These are phyloP conservation scores for Xerocomellus amylosporus DNA, from an alignment of 768 basidiomycete species.

Conservation along the genomic window DNA sequence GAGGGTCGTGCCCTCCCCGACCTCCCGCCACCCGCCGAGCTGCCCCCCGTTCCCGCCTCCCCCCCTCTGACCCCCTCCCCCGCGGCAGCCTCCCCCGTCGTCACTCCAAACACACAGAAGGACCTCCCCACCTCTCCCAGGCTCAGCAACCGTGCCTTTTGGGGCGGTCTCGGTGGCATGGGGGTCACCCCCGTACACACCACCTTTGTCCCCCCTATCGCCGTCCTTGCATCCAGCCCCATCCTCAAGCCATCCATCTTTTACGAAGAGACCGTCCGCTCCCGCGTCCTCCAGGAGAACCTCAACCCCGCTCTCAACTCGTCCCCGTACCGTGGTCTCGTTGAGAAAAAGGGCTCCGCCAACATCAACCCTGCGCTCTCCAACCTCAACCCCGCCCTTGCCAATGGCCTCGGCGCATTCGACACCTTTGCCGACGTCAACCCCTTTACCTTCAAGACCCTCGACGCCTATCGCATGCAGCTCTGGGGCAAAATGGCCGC, in stretches of 20 bases:
- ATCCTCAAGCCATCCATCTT: constrained; percentile 32
- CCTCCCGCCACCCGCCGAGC: constrained; percentile 46
- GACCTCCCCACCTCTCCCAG: constrained; percentile 68
- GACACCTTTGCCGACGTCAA: constrained; percentile 78
- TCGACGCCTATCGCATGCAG: constrained; percentile 89
- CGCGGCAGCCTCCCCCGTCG: constrained; percentile 29
- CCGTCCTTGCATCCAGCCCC: constrained; percentile 30
- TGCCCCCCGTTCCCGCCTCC: constrained; percentile 37
- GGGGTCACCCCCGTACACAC: constrained; percentile 85
- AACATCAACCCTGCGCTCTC: constrained; percentile 30
- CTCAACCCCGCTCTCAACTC: constrained; percentile 30
- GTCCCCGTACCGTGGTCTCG: constrained; percentile 7
- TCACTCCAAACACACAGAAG: constrained; percentile 74
- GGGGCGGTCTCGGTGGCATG: constrained; percentile 73
- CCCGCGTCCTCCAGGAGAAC: constrained; percentile 24
- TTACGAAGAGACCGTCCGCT: constrained; percentile 27
- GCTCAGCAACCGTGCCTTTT: constrained; percentile 56
- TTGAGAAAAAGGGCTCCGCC: constrained; percentile 34
- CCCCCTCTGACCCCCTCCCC: constrained; percentile 36
- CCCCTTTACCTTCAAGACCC: constrained; percentile 81
- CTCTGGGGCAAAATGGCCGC: constrained; percentile 89
- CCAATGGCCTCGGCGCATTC: constrained; percentile 46
- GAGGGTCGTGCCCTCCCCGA: constrained; percentile 54
- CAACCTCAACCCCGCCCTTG: constrained; percentile 23
- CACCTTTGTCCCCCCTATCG: constrained; percentile 72